Evolutionary conservation across 352 stramenopile species (phyloP).

Genomic region (Phytophthora megakarya): DNA sequence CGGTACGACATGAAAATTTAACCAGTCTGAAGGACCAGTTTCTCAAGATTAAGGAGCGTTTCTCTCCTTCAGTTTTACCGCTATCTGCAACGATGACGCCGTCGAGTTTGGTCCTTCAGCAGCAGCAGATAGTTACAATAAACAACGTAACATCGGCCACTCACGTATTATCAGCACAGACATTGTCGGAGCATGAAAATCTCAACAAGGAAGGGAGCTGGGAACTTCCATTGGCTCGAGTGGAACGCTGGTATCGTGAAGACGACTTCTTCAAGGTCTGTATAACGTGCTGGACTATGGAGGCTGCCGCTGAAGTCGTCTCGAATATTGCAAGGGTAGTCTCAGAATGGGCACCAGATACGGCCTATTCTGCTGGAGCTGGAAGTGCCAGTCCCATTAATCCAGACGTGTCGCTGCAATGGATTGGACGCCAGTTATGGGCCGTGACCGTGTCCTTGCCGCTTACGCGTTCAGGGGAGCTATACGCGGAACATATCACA

Average conservation of each 20-base stretch:
- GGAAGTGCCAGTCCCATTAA: constrained; percentile 40
- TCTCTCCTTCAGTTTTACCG: constrained; percentile 50
- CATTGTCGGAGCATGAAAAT: background rate
- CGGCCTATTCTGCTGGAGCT: background rate
- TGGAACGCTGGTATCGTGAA: constrained; percentile 78
- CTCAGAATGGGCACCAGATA: constrained; percentile 32
- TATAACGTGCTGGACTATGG: constrained; percentile 81
- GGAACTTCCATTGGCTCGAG: constrained; percentile 49
- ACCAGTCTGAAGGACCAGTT: constrained; percentile 83
- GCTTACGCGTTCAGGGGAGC: constrained; percentile 57
- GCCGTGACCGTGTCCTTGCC: constrained; percentile 70
- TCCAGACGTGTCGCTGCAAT: constrained; percentile 78
- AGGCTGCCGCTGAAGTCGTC: constrained; percentile 65
- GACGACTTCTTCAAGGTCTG: constrained; percentile 73
- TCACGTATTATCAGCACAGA: constrained; percentile 20
- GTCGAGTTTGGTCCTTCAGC: constrained; percentile 6
- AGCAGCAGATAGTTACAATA: background rate
- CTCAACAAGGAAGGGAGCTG: constrained; percentile 15
- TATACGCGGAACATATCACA: constrained; percentile 68
- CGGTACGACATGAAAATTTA: constrained; percentile 63
- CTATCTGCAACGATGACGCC: constrained; percentile 23
- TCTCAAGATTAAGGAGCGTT: constrained; percentile 79
- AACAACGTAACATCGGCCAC: constrained; percentile 1
- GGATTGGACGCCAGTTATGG: constrained; percentile 75
- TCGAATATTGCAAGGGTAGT: constrained; percentile 59